Evolutionary conservation across 208 protist genomes (phyloP), one percentile per base, ranked within the genome.

Genomic region (Acanthamoeba sp.): DNA sequence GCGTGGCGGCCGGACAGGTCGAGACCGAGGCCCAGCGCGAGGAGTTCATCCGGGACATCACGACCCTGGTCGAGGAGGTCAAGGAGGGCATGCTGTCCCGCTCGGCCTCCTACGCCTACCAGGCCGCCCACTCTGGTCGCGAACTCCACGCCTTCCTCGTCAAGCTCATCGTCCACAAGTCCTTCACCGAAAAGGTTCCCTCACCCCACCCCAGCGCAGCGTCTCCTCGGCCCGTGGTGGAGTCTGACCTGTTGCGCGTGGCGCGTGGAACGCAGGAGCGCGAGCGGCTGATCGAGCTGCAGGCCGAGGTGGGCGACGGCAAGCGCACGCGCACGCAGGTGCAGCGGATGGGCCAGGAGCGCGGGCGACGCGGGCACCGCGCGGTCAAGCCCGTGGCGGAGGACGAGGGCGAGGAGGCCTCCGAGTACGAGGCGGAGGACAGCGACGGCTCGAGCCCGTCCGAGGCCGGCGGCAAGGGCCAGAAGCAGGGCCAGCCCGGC

Each of bases 71-170:
- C 0, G 66, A 76, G 66, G 66, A 76, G 66, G 32, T 76, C 66
- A 76, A 76, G 66, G 66, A 76, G 66, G 66, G 66, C 66, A 76
- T 76, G 66, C 12, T 76, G n/a, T 76, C 66, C 29, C 66, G 66
- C 14, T 76, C 66, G 36, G 66, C 66, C 29, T 76, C 66, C 32
- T 76, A 42, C 20, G 66, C 66, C 36, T 76, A 76, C 36, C 66
- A 76, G 22, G 12, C 66, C 2, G 66, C 66, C 66, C n/a, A 76
- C 66, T 76, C 66, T 0, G 66, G 32, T 7, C 66, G 66, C 66
- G 66, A 76, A 76, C 66, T 76, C 29, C 36, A 76, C 66, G 14
- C 66, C 36, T 76, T 76, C 66, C 66, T 76, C 66, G 66, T 76
- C n/a, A 76, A 76, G 66, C n/a, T 76, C 66, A 76, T 34, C 66